A percentile compares a stretch with the other conserved stretches of the same genome.
These are phyloP conservation scores for Colletotrichum truncatum DNA, from an alignment of 2,329 filamentous ascomycete genomes.

Conservation along the genomic window DNA sequence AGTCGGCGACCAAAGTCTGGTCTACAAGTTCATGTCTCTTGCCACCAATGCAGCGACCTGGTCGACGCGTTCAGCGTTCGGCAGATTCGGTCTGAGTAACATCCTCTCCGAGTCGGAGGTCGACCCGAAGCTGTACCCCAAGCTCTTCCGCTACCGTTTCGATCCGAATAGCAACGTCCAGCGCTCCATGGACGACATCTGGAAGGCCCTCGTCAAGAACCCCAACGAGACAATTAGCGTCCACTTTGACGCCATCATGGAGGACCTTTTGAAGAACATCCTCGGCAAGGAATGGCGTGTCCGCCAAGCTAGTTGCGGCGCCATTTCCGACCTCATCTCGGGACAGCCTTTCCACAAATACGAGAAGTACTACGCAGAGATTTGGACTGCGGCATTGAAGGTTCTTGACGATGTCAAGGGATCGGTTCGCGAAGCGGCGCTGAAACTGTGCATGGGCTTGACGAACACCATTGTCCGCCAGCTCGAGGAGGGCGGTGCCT, in stretches of 20 bases:
- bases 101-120: slow-evolving; percentile 89
- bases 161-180: slow-evolving; percentile 95
- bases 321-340: slow-evolving; percentile 87
- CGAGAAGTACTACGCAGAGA: slow-evolving; percentile 82
- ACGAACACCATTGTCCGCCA: slow-evolving; percentile 88
- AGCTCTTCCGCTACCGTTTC: slow-evolving; percentile 92
- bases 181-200: slow-evolving; percentile 96
- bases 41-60: slow-evolving; percentile 96
- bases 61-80: slow-evolving; percentile 97
- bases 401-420: slow-evolving; percentile 97
- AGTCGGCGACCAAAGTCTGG: slow-evolving; percentile 93
- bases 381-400: slow-evolving; percentile 88
- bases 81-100: slow-evolving; percentile 89
- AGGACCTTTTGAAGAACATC: slow-evolving; percentile 86
- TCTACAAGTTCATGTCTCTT: slow-evolving; percentile 98
- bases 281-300: slow-evolving; percentile 93
- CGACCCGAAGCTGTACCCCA: slow-evolving; percentile 94
- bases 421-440: slow-evolving; percentile 82
- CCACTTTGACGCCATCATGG: slow-evolving; percentile 89
- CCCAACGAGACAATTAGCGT: slow-evolving; percentile 77
- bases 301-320: slow-evolving; percentile 90
- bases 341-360: slow-evolving; percentile 81
- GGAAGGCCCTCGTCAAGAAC: slow-evolving; percentile 95
- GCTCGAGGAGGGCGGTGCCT: slow-evolving; percentile 79
- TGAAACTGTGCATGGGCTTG: slow-evolving; percentile 83